Percentiles rank a stretch among this genome's conserved stretches.
These are phyloP conservation scores for Fusarium sp. DNA, from an alignment of 2,329 filamentous ascomycete species.

Conservation along the genomic window DNA sequence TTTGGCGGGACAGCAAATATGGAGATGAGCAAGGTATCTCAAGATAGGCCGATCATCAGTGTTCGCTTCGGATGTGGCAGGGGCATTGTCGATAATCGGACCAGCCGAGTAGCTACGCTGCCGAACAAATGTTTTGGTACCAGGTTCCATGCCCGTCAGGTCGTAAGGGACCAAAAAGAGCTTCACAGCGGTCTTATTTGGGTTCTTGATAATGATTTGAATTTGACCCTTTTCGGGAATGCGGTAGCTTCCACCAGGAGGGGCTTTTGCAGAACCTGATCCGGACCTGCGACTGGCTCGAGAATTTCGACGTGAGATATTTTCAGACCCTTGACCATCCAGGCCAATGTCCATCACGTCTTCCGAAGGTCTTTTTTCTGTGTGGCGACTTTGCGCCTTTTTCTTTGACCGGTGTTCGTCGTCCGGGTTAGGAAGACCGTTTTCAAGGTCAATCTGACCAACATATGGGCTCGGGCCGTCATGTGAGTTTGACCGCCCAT, in stretches of 20 bases:
- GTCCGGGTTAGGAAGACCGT: constrained; percentile 71
- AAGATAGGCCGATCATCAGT: constrained; percentile 75
- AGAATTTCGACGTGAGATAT: constrained; percentile 50
- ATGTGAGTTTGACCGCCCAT: constrained; percentile 73
- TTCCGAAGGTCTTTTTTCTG: constrained; percentile 54
- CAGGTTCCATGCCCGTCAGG: constrained; percentile 89
- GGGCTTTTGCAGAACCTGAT: constrained; percentile 66
- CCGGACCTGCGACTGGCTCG: constrained; percentile 68
- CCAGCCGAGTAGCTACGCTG: constrained; percentile 94
- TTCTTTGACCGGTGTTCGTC: constrained; percentile 62
- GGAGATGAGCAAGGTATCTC: constrained; percentile 90
- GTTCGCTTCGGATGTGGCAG: constrained; percentile 49
- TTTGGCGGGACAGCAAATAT: constrained; percentile 88
- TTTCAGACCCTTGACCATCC: constrained; percentile 31
- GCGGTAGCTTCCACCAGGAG: constrained; percentile 90
- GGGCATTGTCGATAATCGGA: constrained; percentile 79
- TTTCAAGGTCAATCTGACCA: constrained; percentile 90
- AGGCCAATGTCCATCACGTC: constrained; percentile 41
- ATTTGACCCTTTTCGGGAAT: constrained; percentile 95
- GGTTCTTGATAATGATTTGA: constrained; percentile 97
- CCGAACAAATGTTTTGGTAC: constrained; percentile 94
- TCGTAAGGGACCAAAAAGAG: constrained; percentile 95
- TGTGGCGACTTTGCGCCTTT: constrained; percentile 62
- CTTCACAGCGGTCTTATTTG: constrained; percentile 98
- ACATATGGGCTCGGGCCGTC: constrained; percentile 97